Evolutionary conservation across 192 early-diverging fungal genomes (phyloP), one percentile per base, ranked within the genome.

Genomic region (Backusella morwellensis): DNA sequence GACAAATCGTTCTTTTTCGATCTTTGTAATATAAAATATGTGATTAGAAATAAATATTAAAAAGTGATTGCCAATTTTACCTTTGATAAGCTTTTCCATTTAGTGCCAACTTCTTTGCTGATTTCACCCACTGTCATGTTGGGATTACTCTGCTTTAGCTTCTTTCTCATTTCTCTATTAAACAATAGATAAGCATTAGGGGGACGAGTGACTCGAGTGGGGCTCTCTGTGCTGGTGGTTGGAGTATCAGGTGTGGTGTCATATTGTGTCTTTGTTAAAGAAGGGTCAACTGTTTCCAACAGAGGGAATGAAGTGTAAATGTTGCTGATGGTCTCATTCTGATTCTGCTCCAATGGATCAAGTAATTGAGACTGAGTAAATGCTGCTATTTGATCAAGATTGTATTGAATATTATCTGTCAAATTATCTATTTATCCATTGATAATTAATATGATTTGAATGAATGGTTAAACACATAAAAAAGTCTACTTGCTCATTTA

Each of bases 81-180:
- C 36, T 80, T 74, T 41, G 78, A 68, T 78, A 90, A 77, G 26
- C 34, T 77, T n/a, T 83, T 84, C 89, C 89, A 90, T 73, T 74
- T 82, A 38, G 83, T 77, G 17, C 89, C 86, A 72, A 90, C 84
- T 34, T 86, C 80, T 73, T 83, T 85, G 9, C 87, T 88, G 66
- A 90, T 90, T 77, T 90, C 88, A 56, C 85, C 86, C 1, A 89
- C 89, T 6, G 82, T 89, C 83, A 90, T 79, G 69, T 85, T 87
- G 11, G 90, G 87, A 68, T 90, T 86, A 35, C 81, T 77, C n/a
- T 85, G 81, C 68, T 85, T 72, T 34, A 91, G 70, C 66, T 85
- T 83, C 71, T 86, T 82, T 7, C 88, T 83, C 87, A 89, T 91
- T 68, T 90, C 88, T 38, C 85, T 84, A 72, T 90, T 91, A 54